Conservation (phyloP, 2,329 filamentous ascomycete species). For the Purpureocillium takamizusanense region DNA sequence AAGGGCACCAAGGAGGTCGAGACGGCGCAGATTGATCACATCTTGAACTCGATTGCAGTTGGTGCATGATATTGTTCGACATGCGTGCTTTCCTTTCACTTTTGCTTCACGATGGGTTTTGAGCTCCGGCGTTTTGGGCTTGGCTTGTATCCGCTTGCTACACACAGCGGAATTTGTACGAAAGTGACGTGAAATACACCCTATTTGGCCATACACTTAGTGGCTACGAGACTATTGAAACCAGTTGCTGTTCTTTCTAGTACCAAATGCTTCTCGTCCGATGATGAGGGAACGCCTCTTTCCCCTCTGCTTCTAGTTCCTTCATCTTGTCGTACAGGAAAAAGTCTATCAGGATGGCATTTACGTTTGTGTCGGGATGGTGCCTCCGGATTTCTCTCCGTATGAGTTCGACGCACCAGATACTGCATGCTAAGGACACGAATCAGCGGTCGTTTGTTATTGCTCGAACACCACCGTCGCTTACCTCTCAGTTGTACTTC, state of each 20-base stretch:
- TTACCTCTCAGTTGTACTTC: constrained; percentile 80
- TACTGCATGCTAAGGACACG: constrained; percentile 60
- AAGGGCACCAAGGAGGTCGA: constrained; percentile 45
- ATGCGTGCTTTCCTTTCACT: neutral
- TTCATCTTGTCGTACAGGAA: constrained; percentile 95
- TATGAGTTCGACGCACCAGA: constrained; percentile 92
- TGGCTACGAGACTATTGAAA: too few relatives aligned
- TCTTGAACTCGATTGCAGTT: constrained; percentile 40
- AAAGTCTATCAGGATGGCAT: constrained; percentile 93
- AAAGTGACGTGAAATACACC: too few relatives aligned
- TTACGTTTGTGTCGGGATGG: constrained; percentile 64
- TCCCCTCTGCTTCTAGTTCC: constrained; percentile 57
- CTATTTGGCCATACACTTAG: too few relatives aligned
- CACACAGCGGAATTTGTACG: too few relatives aligned
- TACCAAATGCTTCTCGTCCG: constrained; percentile 94
- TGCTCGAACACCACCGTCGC: constrained; percentile 7
- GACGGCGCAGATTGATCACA: constrained; percentile 66
- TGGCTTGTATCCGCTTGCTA: neutral
- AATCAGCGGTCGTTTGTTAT: constrained; percentile 2
- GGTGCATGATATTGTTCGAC: constrained; percentile 17
- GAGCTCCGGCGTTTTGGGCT: neutral
- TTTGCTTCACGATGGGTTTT: neutral
- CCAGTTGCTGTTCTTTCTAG: constrained; percentile 26
- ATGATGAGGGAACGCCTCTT: constrained; percentile 63
- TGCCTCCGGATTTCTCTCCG: constrained; percentile 65